Percentiles rank a stretch among this genome's conserved stretches.
phyloP scores from a whole-genome alignment of 2,329 filamentous ascomycete species.

The Stachybotrys chartarum region DNA sequence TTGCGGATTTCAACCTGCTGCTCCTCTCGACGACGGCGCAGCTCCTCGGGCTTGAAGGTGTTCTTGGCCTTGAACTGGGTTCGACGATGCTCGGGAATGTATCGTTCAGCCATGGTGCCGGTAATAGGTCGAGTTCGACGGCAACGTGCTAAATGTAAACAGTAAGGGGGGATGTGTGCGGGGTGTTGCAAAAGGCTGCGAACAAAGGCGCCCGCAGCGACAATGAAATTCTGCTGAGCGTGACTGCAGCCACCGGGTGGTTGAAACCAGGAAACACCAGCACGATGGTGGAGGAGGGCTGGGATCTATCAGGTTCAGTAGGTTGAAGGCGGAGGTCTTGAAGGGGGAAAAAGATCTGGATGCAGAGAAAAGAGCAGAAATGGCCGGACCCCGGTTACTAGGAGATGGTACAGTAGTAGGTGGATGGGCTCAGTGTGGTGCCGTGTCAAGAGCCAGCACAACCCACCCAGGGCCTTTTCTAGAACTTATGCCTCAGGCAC shows the following conservation, averaged over 20 bases:
- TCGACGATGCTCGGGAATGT: conserved; percentile 98
- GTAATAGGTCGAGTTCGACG: conserved; percentile 3
- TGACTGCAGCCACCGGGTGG: conserved; percentile 9
- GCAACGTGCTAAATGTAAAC: conserved; percentile 10
- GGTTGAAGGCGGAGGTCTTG: not conserved
- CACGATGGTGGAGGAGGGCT: no score
- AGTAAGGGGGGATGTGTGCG: conserved; percentile 4
- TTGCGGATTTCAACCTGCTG: conserved; percentile 99
- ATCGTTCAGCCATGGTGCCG: conserved; percentile 87
- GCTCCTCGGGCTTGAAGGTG: conserved; percentile 98
- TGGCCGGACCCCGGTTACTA: not conserved
- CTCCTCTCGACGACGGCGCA: conserved; percentile 95
- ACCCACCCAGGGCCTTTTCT: not conserved
- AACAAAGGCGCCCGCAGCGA: conserved; percentile 19
- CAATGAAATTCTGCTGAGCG: conserved; percentile 11
- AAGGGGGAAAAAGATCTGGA: not conserved
- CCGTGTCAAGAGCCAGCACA: not conserved
- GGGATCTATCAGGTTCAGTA: not conserved
- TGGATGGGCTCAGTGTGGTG: not conserved
- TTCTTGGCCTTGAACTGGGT: conserved; percentile 99
- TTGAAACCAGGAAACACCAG: not conserved
- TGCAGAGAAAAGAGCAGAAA: not conserved
- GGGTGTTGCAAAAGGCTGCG: not conserved
- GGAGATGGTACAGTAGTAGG: not conserved
- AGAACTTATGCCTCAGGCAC: not conserved